phyloP scores from a whole-genome alignment of 257 asterid species.

The Mentha longifolia region DNA sequence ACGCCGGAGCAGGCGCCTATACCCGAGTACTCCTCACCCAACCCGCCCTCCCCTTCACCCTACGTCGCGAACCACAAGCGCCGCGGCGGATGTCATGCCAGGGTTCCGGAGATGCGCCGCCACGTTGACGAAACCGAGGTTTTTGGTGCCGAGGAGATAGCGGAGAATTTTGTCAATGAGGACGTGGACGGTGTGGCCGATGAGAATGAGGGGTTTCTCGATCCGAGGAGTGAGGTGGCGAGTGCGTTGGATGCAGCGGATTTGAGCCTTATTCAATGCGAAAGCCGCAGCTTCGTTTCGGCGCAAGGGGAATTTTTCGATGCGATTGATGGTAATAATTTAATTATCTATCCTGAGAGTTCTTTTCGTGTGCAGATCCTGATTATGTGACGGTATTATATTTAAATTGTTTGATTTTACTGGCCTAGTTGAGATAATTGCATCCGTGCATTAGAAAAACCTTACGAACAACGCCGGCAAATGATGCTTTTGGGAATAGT shows the following conservation, averaged over 20 bases:
- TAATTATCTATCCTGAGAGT: background rate
- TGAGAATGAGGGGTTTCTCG: constrained; percentile 47
- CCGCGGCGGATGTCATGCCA: constrained; percentile 52
- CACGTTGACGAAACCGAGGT: constrained; percentile 26
- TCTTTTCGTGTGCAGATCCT: background rate
- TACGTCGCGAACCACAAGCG: constrained; percentile 80
- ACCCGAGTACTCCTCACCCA: constrained; percentile 49
- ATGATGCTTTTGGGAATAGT: background rate
- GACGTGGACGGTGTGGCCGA: constrained; percentile 33
- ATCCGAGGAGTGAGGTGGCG: constrained; percentile 45
- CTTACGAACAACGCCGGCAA: background rate
- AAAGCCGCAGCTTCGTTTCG: constrained; percentile 62
- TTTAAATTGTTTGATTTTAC: constrained; percentile 1
- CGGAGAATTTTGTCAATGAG: constrained; percentile 33
- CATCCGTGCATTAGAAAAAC: background rate
- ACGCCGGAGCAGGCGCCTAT: constrained; percentile 85
- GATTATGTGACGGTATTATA: background rate
- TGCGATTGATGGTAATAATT: constrained; percentile 70
- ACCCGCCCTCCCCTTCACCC: constrained; percentile 68
- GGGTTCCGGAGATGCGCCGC: constrained; percentile 34
- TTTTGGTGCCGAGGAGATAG: constrained; percentile 31
- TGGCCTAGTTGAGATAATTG: constrained; percentile 1
- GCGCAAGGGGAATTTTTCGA: constrained; percentile 77
- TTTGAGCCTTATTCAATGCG: constrained; percentile 38
- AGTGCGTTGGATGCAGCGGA: constrained; percentile 46